phyloP scores from a whole-genome alignment of 177 flowering plant genomes.

The Telopea speciosissima region DNA sequence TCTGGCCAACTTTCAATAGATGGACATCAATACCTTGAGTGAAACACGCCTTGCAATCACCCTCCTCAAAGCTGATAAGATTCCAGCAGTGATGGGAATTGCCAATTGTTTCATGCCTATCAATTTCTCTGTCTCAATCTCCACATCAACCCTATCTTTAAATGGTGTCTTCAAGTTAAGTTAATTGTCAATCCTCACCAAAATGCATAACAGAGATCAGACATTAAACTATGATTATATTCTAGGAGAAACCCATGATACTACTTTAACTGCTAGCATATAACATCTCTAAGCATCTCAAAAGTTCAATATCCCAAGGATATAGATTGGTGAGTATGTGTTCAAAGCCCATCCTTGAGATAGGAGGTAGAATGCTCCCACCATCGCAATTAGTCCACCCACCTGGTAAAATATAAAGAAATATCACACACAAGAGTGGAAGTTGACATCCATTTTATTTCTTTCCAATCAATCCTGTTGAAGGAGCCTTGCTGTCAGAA shows the following conservation, averaged over 20 bases:
- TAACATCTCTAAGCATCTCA: neutral
- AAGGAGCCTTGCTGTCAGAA: neutral
- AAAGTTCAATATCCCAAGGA: constrained; percentile 38
- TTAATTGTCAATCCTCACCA: constrained; percentile 4
- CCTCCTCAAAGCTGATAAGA: constrained; percentile 89
- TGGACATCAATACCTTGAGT: constrained; percentile 55
- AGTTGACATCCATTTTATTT: neutral
- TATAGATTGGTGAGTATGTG: constrained; percentile 75
- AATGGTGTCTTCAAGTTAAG: constrained; percentile 72
- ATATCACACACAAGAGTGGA: neutral
- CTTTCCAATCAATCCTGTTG: neutral
- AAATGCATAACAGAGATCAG: neutral
- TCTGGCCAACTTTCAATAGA: neutral
- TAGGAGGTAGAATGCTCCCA: constrained; percentile 73
- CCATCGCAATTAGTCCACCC: constrained; percentile 89
- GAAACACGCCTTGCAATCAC: constrained; percentile 96
- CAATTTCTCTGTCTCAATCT: constrained; percentile 34
- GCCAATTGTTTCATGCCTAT: constrained; percentile 60
- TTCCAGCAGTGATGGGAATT: constrained; percentile 83
- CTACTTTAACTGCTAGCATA: neutral
- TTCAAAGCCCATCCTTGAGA: constrained; percentile 93
- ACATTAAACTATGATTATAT: neutral
- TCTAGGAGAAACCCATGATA: neutral
- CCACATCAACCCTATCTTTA: constrained; percentile 41
- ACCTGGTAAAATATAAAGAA: constrained; percentile 37